Evolutionary conservation across 2,329 filamentous ascomycete species (phyloP).

Genomic region (Exophiala lecanii-corni): DNA sequence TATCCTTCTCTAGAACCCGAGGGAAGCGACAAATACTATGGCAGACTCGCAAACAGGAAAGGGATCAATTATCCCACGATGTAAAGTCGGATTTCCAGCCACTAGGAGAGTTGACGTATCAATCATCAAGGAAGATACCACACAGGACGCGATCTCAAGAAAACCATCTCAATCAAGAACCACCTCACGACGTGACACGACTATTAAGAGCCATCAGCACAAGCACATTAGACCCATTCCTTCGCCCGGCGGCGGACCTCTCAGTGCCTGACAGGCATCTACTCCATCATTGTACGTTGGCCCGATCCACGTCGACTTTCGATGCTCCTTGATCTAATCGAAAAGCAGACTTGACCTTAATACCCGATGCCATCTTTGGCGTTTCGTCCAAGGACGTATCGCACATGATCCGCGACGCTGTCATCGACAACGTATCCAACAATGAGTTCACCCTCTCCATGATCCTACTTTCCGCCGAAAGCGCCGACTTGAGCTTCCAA

Average conservation of each 20-base stretch:
- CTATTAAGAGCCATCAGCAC: background rate
- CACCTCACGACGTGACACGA: background rate
- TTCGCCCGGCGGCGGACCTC: background rate
- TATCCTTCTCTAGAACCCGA: background rate
- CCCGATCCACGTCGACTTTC: background rate
- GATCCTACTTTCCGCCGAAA: background rate
- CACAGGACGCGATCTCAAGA: background rate
- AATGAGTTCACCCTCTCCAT: background rate
- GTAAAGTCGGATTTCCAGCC: too few relatives aligned
- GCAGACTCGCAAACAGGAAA: too few relatives aligned
- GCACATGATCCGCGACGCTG: background rate
- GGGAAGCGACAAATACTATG: background rate
- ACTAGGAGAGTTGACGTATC: too few relatives aligned
- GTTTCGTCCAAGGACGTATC: background rate
- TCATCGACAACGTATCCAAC: background rate
- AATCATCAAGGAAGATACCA: too few relatives aligned
- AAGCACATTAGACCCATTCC: background rate
- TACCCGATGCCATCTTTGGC: background rate
- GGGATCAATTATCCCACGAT: background rate
- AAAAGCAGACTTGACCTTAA: background rate
- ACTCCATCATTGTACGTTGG: background rate
- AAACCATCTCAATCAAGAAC: background rate
- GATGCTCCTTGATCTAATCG: background rate
- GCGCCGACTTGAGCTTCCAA: background rate
- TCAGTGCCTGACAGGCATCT: background rate